Evolutionary conservation across 2,329 filamentous ascomycete species (phyloP).

Genomic region (Dactylellina parvicollis): DNA sequence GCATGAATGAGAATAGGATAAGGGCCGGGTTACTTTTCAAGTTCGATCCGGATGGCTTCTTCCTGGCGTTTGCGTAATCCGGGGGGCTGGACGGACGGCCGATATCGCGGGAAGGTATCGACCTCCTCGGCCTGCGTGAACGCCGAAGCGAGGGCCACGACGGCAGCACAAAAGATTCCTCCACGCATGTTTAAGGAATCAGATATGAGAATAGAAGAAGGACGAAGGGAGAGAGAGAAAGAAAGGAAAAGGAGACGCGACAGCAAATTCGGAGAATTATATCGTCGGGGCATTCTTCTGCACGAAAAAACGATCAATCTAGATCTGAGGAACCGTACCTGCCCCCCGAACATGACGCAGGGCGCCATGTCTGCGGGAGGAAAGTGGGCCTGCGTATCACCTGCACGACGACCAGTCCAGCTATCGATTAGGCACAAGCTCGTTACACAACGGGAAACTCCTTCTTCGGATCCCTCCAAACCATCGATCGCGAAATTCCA

Average conservation of each 20-base stretch:
- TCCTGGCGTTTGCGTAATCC: constrained; percentile 32
- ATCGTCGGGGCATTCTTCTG: not conserved
- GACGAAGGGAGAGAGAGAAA: not conserved
- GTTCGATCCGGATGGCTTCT: constrained; percentile 10
- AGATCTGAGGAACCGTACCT: not conserved
- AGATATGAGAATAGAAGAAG: not conserved
- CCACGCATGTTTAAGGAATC: constrained; percentile 13
- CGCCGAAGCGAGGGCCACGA: constrained; percentile 2
- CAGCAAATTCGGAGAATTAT: not conserved
- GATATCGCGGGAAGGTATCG: constrained; percentile 19
- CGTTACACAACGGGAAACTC: constrained; percentile 40
- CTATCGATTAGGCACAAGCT: not conserved
- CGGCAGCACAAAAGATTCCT: not conserved
- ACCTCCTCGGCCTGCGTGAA: not conserved
- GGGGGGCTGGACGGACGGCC: constrained; percentile 27
- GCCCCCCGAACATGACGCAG: not conserved
- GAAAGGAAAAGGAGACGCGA: not conserved
- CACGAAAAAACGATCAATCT: not conserved
- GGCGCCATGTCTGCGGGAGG: constrained; percentile 14
- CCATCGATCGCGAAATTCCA: constrained; percentile 12
- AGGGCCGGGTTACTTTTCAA: constrained; percentile 3
- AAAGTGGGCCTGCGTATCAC: constrained; percentile 33
- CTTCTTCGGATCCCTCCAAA: not conserved
- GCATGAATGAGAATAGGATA: not conserved
- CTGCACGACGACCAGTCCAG: not conserved